Base-by-base conservation (phyloP, 345 rosid species). In the Anacardium occidentale region DNA sequence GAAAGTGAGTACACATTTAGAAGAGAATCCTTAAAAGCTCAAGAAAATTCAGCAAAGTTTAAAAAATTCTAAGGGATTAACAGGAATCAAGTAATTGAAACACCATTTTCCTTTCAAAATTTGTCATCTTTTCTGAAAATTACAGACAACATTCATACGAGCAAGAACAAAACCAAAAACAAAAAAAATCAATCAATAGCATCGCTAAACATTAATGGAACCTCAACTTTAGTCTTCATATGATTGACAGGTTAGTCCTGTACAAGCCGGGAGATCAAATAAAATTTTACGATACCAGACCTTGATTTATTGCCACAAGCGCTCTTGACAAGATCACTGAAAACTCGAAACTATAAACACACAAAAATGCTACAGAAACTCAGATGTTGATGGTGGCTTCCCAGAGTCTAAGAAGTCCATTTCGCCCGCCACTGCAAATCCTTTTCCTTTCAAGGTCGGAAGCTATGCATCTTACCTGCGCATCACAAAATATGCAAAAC, bases 371-470 rank as follows among this genome's bases (percentile, higher is more conserved):
- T n/a, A 24, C 45, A 54, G 13, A 53, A 50, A 53, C 56, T 85
- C 62, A 96, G 59, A 91, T 96, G 83, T 91, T 96, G 90, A 90
- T 93, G 77, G 99, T 93, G 25, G 98, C 99, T 80, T 96, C 99
- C 99, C 99, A 96, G 22, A 96, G 86, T 80, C 99, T 81, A 64
- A 96, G 92, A 79, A 88, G 79, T 57, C 99, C 99, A 47, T 96
- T 93, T 8, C 99, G 96, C 73, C 98, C 99, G 29, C 99, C 97
- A 48, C 96, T 88, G 80, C 99, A 96, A 64, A 96, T 96, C 84
- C 99, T 86, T 81, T 96, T 96, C 88, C 99, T 87, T 79, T 96
- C 99, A 1, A 96, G 96, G 81, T 96, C 99, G 3, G 97, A 90
- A 65, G 96, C 88, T 54, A 90, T 89, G 62, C 99, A 93, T 76